These are phyloP conservation scores for Colletotrichum limetticola DNA, from an alignment of 2,329 filamentous ascomycete species.

Conservation along the genomic window DNA sequence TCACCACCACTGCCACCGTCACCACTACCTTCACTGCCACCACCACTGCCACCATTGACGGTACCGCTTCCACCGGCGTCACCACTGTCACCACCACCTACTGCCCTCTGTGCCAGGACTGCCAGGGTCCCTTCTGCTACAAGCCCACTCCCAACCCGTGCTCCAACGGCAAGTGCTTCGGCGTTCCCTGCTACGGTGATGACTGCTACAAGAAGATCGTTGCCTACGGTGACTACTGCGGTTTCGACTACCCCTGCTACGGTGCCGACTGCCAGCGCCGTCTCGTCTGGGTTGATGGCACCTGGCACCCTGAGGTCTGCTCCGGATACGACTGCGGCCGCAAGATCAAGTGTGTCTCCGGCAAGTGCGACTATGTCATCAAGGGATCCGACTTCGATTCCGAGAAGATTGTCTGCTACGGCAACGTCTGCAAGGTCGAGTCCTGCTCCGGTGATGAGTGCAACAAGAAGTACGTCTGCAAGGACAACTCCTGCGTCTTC, in stretches of 20 bases:
- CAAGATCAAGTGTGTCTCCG: constrained; percentile 28
- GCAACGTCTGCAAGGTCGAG: constrained; percentile 40
- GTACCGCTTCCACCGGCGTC: not conserved
- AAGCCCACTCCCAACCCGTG: constrained; percentile 5
- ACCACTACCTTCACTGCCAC: constrained; percentile 12
- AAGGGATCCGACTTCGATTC: constrained; percentile 26
- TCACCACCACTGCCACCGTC: not conserved
- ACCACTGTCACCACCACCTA: constrained; percentile 14
- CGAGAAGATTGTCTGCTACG: constrained; percentile 31
- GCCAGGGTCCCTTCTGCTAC: constrained; percentile 25
- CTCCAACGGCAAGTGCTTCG: not conserved
- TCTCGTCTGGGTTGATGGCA: constrained; percentile 34
- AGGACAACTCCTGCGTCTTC: constrained; percentile 42
- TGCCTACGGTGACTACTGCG: constrained; percentile 48
- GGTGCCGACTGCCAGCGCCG: constrained; percentile 34
- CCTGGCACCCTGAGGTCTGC: constrained; percentile 26
- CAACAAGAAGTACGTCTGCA: constrained; percentile 40
- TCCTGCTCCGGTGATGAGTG: constrained; percentile 45
- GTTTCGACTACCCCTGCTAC: constrained; percentile 43
- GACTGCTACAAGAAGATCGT: constrained; percentile 43
- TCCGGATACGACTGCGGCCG: constrained; percentile 23
- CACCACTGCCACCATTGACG: constrained; percentile 16
- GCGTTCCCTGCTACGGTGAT: constrained; percentile 35
- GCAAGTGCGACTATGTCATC: constrained; percentile 13
- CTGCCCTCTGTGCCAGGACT: constrained; percentile 27